Conservation (phyloP, 176 grass and related monocot species). For the Musa itinerans region DNA sequence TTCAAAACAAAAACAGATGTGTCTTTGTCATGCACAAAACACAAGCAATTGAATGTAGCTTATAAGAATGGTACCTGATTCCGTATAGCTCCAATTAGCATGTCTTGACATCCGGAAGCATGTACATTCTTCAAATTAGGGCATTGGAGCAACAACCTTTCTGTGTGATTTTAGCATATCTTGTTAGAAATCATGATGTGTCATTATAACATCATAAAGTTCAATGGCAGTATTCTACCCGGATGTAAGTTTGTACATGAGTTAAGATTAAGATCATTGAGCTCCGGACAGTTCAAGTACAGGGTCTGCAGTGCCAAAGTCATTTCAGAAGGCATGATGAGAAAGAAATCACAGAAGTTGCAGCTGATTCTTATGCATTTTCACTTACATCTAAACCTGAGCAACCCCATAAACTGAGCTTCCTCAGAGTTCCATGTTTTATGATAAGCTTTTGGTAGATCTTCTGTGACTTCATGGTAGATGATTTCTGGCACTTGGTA, state of each 20-base stretch:
- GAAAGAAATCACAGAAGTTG: not conserved
- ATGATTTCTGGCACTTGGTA: conserved; percentile 35
- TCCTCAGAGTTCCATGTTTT: conserved; percentile 57
- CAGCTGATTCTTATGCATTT: not conserved
- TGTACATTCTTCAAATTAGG: conserved; percentile 69
- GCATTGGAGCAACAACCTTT: conserved; percentile 80
- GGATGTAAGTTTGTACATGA: conserved; percentile 78
- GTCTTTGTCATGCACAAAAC: not conserved
- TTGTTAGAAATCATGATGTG: not conserved
- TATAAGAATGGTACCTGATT: conserved; percentile 53
- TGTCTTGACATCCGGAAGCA: conserved; percentile 66
- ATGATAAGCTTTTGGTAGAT: conserved; percentile 70
- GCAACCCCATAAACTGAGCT: conserved; percentile 85
- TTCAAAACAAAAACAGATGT: too few species aligned
- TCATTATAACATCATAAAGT: too few species aligned
- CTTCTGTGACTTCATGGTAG: conserved; percentile 19
- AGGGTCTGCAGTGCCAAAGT: conserved; percentile 33
- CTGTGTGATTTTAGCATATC: conserved; percentile 25
- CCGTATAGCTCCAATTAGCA: conserved; percentile 80
- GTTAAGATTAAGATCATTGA: conserved; percentile 89
- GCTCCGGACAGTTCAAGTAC: conserved; percentile 75
- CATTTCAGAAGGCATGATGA: not conserved
- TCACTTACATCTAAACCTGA: conserved; percentile 61
- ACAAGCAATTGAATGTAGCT: not conserved
- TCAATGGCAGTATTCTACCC: conserved; percentile 26